Evolutionary conservation across 2,329 filamentous ascomycete species (phyloP).

Genomic region (Scedosporium aurantiacum): DNA sequence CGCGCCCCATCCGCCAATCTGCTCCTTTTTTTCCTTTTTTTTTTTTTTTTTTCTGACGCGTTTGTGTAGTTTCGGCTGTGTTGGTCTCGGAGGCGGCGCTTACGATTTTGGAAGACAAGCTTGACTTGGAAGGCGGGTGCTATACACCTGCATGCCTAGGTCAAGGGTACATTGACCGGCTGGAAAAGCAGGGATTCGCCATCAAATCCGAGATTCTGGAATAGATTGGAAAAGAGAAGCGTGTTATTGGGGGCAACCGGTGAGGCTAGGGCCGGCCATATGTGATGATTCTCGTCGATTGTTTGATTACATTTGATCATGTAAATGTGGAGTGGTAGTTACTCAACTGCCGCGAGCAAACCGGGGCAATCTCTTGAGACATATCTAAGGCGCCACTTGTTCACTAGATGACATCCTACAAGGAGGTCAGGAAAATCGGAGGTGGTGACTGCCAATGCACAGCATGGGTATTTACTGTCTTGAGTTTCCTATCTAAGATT

Average conservation of each 20-base stretch:
- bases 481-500: neutral
- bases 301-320: too few relatives aligned
- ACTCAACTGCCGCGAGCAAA: too few relatives aligned
- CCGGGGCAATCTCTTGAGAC: too few relatives aligned
- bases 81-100: constrained; percentile 53
- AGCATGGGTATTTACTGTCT: neutral
- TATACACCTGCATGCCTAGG: constrained; percentile 65
- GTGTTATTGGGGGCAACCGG: too few relatives aligned
- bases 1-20: constrained; percentile 9
- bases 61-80: constrained; percentile 49
- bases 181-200: constrained; percentile 50
- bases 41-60: neutral
- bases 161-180: constrained; percentile 51
- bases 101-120: constrained; percentile 52
- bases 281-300: too few relatives aligned
- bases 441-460: neutral
- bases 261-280: too few relatives aligned
- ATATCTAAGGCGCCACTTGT: too few relatives aligned
- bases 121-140: constrained; percentile 52
- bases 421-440: too few relatives aligned
- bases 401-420: too few relatives aligned
- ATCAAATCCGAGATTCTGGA: constrained; percentile 42
- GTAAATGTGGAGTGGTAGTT: too few relatives aligned
- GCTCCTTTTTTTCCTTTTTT: too few relatives aligned
- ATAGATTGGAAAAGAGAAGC: neutral